Evolutionary conservation across 805 yeast species (phyloP).

Genomic region (Schwanniomyces pseudopolymorphus): DNA sequence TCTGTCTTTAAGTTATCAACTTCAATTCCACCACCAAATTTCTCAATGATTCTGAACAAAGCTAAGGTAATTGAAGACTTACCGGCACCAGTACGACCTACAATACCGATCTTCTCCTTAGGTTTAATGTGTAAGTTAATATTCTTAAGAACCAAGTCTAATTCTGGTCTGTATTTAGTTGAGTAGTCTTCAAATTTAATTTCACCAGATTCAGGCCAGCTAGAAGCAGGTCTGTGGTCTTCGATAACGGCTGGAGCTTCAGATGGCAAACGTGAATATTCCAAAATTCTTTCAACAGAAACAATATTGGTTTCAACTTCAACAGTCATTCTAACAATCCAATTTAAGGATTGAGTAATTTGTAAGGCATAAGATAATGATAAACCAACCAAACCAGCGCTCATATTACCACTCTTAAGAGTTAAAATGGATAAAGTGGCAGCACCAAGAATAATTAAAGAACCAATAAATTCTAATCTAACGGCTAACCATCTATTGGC

Average conservation of each 20-base stretch:
- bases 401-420: slow-evolving; percentile 63
- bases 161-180: slow-evolving; percentile 44
- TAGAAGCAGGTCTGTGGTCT: slow-evolving; percentile 55
- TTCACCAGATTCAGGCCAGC: slow-evolving; percentile 42
- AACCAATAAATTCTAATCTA: slow-evolving; percentile 87
- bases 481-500: slow-evolving; percentile 98
- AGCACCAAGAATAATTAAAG: slow-evolving; percentile 81
- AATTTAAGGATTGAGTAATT: slow-evolving; percentile 88
- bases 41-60: slow-evolving; percentile 43
- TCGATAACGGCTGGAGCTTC: slow-evolving; percentile 80
- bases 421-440: slow-evolving; percentile 78
- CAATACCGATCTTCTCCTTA: slow-evolving; percentile 43
- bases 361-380: slow-evolving; percentile 91
- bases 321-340: slow-evolving; percentile 99
- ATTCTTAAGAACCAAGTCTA: slow-evolving; percentile 42
- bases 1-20: slow-evolving; percentile 36
- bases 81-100: slow-evolving; percentile 49
- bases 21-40: slow-evolving; percentile 32
- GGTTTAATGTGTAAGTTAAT: slow-evolving; percentile 37
- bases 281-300: slow-evolving; percentile 91
- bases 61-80: slow-evolving; percentile 46
- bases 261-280: slow-evolving; percentile 72
- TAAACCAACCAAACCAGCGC: slow-evolving; percentile 92
- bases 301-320: slow-evolving; percentile 98
- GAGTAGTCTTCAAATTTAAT: slow-evolving; percentile 38